A percentile compares a stretch with the other conserved stretches of the same genome.
These are phyloP conservation scores for Hyphopichia pseudoburtonii DNA, from an alignment of 1,139 yeast genomes.

Conservation along the genomic window DNA sequence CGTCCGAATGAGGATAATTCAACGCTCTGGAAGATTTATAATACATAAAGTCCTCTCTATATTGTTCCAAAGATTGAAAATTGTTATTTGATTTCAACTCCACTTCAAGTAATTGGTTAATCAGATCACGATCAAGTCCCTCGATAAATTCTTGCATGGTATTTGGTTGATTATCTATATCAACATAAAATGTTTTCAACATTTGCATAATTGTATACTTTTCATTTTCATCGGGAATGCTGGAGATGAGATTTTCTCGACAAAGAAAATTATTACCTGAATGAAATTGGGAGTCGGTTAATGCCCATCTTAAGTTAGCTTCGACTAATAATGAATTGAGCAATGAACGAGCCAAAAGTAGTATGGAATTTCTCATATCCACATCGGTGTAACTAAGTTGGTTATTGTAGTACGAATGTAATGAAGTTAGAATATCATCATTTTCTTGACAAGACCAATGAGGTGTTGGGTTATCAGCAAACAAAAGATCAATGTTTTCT, in stretches of 20 bases:
- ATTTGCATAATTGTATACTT: neutral
- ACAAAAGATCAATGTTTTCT: constrained; percentile 15
- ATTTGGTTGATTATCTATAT: constrained; percentile 13
- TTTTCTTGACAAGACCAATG: neutral
- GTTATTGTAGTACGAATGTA: neutral
- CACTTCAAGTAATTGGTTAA: constrained; percentile 13
- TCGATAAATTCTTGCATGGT: constrained; percentile 15
- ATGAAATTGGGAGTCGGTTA: neutral
- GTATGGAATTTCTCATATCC: constrained; percentile 21
- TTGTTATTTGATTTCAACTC: constrained; percentile 11
- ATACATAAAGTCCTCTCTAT: constrained; percentile 21
- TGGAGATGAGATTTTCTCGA: neutral
- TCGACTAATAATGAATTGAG: constrained; percentile 27
- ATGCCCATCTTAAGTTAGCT: constrained; percentile 19
- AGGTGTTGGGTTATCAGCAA: constrained; percentile 3
- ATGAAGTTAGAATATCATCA: neutral
- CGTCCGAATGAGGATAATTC: constrained; percentile 31
- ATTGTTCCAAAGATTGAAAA: constrained; percentile 22
- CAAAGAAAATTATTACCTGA: neutral
- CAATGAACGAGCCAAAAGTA: constrained; percentile 14
- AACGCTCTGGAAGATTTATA: constrained; percentile 34
- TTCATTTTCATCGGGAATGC: neutral
- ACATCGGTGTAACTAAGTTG: constrained; percentile 7
- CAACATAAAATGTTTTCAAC: constrained; percentile 12
- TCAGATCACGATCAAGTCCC: constrained; percentile 13